phyloP scores from a whole-genome alignment of 129 eudicot species.

The Silybum marianum region DNA sequence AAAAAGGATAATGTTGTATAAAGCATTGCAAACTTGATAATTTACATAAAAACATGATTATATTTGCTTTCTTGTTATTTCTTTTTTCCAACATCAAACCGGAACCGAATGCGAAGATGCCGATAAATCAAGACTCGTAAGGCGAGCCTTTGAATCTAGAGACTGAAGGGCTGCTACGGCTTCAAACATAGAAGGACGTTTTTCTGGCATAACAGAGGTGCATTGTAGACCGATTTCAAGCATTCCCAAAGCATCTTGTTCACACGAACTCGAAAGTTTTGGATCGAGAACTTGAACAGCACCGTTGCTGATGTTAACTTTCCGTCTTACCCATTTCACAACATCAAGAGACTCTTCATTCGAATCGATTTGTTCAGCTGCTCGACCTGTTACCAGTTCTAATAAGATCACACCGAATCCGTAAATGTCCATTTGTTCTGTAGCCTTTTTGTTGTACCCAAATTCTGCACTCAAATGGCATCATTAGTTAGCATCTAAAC shows the following conservation, averaged over 20 bases:
- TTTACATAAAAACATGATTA: constrained; percentile 24
- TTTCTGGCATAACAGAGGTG: constrained; percentile 72
- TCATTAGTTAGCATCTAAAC: constrained; percentile 23
- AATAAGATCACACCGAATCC: constrained; percentile 80
- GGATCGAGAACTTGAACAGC: constrained; percentile 64
- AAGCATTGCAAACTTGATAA: constrained; percentile 37
- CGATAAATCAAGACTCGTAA: constrained; percentile 4
- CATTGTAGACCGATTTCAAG: constrained; percentile 67
- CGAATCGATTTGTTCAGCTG: constrained; percentile 50
- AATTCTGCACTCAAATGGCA: constrained; percentile 51
- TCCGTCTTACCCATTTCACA: constrained; percentile 85
- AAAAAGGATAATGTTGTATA: constrained; percentile 24
- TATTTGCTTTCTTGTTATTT: background rate
- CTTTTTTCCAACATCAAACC: constrained; percentile 9
- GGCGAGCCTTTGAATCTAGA: constrained; percentile 42
- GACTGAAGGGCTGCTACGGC: constrained; percentile 63
- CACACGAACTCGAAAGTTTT: constrained; percentile 45
- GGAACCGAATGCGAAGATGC: background rate
- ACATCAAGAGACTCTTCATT: constrained; percentile 59
- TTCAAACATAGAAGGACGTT: constrained; percentile 80
- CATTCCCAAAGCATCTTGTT: constrained; percentile 60
- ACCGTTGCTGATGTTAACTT: constrained; percentile 77
- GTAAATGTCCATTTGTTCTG: constrained; percentile 76
- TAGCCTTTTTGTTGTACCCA: constrained; percentile 68
- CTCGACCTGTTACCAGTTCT: constrained; percentile 79